Evolutionary conservation across 2,329 filamentous ascomycete genomes (phyloP).

Genomic region (Teratosphaeria gauchensis): DNA sequence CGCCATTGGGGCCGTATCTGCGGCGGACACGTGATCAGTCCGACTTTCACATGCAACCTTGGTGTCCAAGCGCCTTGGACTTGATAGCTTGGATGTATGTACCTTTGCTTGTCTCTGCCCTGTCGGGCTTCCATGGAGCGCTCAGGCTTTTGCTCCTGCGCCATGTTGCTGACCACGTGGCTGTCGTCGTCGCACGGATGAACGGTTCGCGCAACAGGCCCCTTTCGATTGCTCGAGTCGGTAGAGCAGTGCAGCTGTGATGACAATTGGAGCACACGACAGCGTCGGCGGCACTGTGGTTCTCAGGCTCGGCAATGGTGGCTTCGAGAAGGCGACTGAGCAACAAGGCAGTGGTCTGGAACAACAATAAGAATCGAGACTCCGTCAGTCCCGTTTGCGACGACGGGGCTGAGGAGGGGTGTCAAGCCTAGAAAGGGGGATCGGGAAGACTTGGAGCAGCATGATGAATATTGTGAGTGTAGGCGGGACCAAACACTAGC

Average conservation of each 20-base stretch:
- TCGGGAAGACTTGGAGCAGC: constrained; percentile 24
- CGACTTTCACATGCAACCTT: background rate
- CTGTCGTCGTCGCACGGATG: constrained; percentile 6
- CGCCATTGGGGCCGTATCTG: constrained; percentile 86
- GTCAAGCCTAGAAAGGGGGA: constrained; percentile 26
- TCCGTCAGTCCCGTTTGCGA: constrained; percentile 41
- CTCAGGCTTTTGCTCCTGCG: constrained; percentile 31
- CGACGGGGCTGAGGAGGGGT: constrained; percentile 40
- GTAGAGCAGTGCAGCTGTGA: constrained; percentile 2
- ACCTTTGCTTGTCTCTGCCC: constrained; percentile 67
- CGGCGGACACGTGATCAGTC: constrained; percentile 15
- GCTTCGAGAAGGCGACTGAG: background rate
- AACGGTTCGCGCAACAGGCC: constrained; percentile 13
- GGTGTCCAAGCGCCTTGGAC: background rate
- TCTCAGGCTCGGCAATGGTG: background rate
- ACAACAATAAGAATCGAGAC: background rate
- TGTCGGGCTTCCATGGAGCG: constrained; percentile 56
- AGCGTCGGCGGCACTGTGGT: background rate
- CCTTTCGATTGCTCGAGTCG: background rate
- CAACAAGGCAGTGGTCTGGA: constrained; percentile 19
- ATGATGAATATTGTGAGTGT: constrained; percentile 15
- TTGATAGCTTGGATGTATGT: constrained; percentile 1
- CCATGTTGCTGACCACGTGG: constrained; percentile 26
- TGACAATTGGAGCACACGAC: background rate
- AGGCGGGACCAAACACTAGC: constrained; percentile 1